Percentiles rank a stretch among this genome's conserved stretches.
Evolutionary conservation across 208 protist genomes (phyloP).

Genomic region (Acanthamoeba rhysodes): DNA sequence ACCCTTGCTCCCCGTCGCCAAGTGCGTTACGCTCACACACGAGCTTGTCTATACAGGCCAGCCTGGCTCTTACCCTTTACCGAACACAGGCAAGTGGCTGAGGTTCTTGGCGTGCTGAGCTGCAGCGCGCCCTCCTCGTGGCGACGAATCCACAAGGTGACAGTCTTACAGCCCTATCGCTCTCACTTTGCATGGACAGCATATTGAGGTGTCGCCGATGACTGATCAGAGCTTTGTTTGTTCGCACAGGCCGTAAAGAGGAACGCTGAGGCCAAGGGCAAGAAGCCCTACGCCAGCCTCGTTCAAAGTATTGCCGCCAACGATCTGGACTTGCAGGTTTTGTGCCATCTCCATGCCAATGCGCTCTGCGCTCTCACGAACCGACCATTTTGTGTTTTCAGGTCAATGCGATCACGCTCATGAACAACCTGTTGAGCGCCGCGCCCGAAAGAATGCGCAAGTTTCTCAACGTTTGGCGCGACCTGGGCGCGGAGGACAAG

Average conservation of each 20-base stretch:
- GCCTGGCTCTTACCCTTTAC: neutral
- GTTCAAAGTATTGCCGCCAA: neutral
- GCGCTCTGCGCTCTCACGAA: no score
- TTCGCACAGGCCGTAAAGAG: slow-evolving; percentile 34
- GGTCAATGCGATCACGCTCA: slow-evolving; percentile 20
- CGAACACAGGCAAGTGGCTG: neutral
- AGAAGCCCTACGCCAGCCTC: slow-evolving; percentile 47
- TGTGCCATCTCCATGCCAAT: no score
- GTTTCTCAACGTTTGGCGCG: slow-evolving; percentile 59
- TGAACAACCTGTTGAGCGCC: slow-evolving; percentile 61
- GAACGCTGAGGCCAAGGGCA: slow-evolving; percentile 22
- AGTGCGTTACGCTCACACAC: neutral
- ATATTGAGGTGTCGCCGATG: neutral
- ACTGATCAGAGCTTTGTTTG: neutral
- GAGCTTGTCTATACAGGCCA: neutral
- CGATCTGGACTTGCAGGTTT: slow-evolving; percentile 58
- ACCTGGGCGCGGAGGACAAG: slow-evolving; percentile 56
- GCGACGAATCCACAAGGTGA: slow-evolving; percentile 56
- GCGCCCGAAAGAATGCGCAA: slow-evolving; percentile 28
- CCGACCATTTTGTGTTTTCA: neutral
- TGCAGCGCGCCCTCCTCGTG: neutral
- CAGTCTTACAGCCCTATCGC: no score
- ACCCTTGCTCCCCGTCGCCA: neutral
- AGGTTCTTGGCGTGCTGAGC: neutral
- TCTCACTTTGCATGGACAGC: neutral